A percentile compares a stretch with the other conserved stretches of the same genome.
Conservation (phyloP, 164 flowering plant species). For the Pachysandra terminalis region DNA sequence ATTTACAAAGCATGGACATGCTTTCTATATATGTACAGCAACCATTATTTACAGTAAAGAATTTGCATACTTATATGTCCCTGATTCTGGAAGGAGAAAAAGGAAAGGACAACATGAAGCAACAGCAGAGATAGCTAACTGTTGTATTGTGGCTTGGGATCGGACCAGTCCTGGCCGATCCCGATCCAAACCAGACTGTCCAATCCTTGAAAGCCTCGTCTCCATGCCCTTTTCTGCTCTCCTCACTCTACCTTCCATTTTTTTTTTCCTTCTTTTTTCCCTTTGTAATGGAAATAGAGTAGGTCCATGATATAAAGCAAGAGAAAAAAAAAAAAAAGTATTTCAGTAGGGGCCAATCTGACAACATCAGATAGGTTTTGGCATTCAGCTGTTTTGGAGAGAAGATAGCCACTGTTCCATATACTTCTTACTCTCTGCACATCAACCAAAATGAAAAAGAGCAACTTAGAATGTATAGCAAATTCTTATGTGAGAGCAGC, state of each 20-base stretch:
- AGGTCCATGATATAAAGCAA: background rate
- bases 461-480: background rate
- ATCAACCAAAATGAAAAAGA: background rate
- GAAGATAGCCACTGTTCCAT: constrained; percentile 51
- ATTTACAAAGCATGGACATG: constrained; percentile 20
- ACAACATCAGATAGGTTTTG: background rate
- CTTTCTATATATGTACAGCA: constrained; percentile 20
- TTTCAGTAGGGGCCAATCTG: constrained; percentile 3
- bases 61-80: constrained; percentile 16
- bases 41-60: constrained; percentile 34
- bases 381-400: constrained; percentile 29
- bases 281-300: background rate
- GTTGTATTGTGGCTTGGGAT: too few relatives aligned
- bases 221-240: background rate
- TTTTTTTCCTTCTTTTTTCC: background rate
- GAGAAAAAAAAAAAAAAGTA: background rate
- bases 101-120: too few relatives aligned
- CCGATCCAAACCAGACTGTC: too few relatives aligned
- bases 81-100: background rate
- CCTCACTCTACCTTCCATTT: background rate
- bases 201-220: background rate
- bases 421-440: constrained; percentile 35
- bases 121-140: too few relatives aligned
- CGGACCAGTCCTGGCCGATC: too few relatives aligned
- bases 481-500: too few relatives aligned